Evolutionary conservation across 108 stramenopile genomes (phyloP).

Genomic region (Licmophora abbreviata): DNA sequence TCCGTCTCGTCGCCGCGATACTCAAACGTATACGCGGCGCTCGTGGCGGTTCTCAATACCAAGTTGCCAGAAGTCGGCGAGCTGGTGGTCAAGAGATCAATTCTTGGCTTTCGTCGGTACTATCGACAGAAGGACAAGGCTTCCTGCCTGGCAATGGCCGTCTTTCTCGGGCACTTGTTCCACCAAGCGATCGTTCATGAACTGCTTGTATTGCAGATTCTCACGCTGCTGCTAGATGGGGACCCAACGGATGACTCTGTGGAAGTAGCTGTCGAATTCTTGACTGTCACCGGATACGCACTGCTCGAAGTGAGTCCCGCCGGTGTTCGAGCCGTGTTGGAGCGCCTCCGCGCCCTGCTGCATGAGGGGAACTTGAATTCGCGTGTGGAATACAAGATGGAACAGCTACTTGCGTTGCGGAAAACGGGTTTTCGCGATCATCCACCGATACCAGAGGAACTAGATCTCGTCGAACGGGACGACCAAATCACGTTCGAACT

Average conservation of each 20-base stretch:
- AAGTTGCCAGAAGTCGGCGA: constrained; percentile 97
- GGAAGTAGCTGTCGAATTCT: constrained; percentile 91
- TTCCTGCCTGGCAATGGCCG: constrained; percentile 71
- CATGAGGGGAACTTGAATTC: constrained; percentile 85
- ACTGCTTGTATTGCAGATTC: constrained; percentile 90
- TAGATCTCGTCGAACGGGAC: constrained; percentile 96
- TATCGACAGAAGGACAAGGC: constrained; percentile 88
- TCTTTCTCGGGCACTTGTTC: constrained; percentile 94
- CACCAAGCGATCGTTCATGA: constrained; percentile 97
- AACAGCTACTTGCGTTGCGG: constrained; percentile 78
- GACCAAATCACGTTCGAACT: constrained; percentile 98
- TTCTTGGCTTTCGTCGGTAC: constrained; percentile 81
- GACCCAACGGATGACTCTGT: constrained; percentile 95
- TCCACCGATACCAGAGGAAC: constrained; percentile 65
- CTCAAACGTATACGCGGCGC: constrained; percentile 80
- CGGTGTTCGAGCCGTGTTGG: constrained; percentile 93
- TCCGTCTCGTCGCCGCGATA: constrained; percentile 80
- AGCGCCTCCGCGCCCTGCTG: constrained; percentile 89
- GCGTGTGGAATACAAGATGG: constrained; percentile 92
- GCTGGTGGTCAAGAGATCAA: constrained; percentile 75
- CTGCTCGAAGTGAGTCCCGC: constrained; percentile 82
- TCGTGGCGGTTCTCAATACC: constrained; percentile 93
- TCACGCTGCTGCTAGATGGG: constrained; percentile 89
- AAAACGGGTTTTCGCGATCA: constrained; percentile 82
- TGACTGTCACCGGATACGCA: constrained; percentile 80